Base-by-base conservation (phyloP, 2,329 filamentous ascomycete species). In the Fusarium heterosporum region DNA sequence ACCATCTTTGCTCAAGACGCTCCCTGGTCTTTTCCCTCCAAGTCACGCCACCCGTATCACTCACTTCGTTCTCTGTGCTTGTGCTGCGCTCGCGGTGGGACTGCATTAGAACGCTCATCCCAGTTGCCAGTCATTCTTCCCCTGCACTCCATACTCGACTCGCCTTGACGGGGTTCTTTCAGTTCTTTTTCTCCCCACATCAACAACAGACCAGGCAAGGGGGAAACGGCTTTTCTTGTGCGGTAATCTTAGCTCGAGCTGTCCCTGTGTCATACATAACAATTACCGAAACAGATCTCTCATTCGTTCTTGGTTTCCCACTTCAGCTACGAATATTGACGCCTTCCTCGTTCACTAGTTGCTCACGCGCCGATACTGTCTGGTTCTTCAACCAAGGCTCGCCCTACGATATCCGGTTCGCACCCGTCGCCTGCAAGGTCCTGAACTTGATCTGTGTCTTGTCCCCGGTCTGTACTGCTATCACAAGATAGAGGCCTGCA, bases 371-470 rank as follows among this genome's bases (percentile, higher is more conserved):
- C 48, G 48, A 48, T 46, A 52, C 38, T 57, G 30, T 63, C 49
- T 57, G 51, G 43, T 49, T 34, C 43, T 36, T 52, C 50, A 39
- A 46, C 32, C 45, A 57, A 59, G 51, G 49, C 57, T 56, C 67
- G 61, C 28, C 62, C 51, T 51, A 45, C 36, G 30, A 58, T 65
- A 65, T 56, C 40, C 60, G 41, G 36, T 32, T 49, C 26, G 14
- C 51, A 61, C 29, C 46, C 30, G n/a, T 34, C 52, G 43, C 19
- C 64, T 42, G 58, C 69, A 60, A 61, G 63, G 61, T 49, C 55
- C 67, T 65, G 48, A 61, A 51, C 58, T 63, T 69, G 66, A 67
- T 73, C 71, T 61, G 68, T 69, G 69, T 67, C 63, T 50, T 51
- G 39, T 56, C 30, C 58, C 58, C 19, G 30, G 64, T 52, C 60